Base-by-base conservation (phyloP, 140 eudicot genomes). In the Stevia rebaudiana region DNA sequence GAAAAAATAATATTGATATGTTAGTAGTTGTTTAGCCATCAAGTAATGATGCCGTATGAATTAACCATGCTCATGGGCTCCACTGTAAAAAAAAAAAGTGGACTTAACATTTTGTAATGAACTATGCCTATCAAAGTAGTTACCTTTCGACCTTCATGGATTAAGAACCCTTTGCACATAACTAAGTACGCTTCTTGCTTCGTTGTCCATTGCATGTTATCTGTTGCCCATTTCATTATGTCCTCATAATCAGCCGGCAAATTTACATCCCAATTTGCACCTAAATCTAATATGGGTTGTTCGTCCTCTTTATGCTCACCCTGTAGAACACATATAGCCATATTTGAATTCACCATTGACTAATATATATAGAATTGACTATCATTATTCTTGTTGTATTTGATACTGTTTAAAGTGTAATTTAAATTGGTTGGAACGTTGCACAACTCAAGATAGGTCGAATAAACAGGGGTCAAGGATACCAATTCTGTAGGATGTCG, bases 161-260 rank as follows among this genome's bases (percentile, higher is more conserved):
- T 40, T 9, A 52, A 24, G 43, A 53, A 53, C 19, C 73, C 64
- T n/a, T 35, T 50, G 37, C 61, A 7, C 9, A 65, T 11, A 21
- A 50, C 0, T 6, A 1, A 35, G 61, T 35, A 65, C 10, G 54
- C 50, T 65, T 67, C 73, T 30, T 37, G 52, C 13, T 39, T 24
- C 0, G 73, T 53, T 15, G 54, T 67, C 42, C 39, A 52, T 11
- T 22, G 37, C 18, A 23, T 0, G 17, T 8, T 10, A 23, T 11
- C 6, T 51, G 0, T 23, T 12, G 33, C 23, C 28, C 18, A 21
- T 39, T 36, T 37, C 41, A 67, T 22, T 2, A 37, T 23, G 15
- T 67, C 63, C n/a, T 67, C 10, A 51, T 51, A 65, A 65, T 50
- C 61, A 35, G 17, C 19, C 3, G 36, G 61, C 11, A 65, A 8